Evolutionary conservation across 2,329 filamentous ascomycete species (phyloP).

Genomic region (Grosmannia huntii): DNA sequence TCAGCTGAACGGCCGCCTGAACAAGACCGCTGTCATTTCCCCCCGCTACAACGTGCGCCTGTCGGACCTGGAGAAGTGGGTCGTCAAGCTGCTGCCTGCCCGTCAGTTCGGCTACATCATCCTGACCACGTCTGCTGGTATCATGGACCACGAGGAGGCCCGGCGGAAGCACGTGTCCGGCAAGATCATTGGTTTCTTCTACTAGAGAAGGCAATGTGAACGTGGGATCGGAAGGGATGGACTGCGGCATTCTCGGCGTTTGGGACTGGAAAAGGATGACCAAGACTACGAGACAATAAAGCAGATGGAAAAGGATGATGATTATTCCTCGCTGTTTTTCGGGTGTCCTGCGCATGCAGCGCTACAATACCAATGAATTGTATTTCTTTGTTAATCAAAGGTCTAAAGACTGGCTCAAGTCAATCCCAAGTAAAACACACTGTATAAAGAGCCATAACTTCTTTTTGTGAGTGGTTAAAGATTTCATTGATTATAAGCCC

Average conservation of each 20-base stretch:
- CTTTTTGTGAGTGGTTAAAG: too few species aligned
- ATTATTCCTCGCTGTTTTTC: background rate
- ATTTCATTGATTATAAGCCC: too few species aligned
- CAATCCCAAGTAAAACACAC: background rate
- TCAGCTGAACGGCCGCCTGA: slow-evolving; percentile 94
- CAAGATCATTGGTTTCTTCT: slow-evolving; percentile 99
- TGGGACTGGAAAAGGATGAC: slow-evolving; percentile 5
- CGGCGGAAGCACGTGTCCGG: slow-evolving; percentile 95
- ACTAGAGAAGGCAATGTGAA: slow-evolving; percentile 41
- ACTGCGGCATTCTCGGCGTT: slow-evolving; percentile 7
- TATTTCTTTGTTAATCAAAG: background rate
- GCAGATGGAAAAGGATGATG: background rate
- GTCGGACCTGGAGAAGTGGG: slow-evolving; percentile 97
- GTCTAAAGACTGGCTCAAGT: background rate
- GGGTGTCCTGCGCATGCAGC: background rate
- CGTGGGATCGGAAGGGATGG: background rate
- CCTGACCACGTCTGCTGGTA: slow-evolving; percentile 96
- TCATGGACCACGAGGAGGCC: slow-evolving; percentile 99
- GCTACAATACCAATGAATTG: background rate
- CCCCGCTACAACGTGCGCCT: slow-evolving; percentile 99
- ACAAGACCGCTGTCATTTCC: slow-evolving; percentile 99
- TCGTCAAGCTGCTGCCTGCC: slow-evolving; percentile 94
- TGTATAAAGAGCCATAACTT: too few species aligned
- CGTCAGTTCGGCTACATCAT: slow-evolving; percentile 99
- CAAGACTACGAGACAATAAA: slow-evolving; percentile 7